Evolutionary conservation across 2,329 filamentous ascomycete genomes (phyloP), one percentile per base, ranked within the genome.

Genomic region (Mycosphaerella sp.): DNA sequence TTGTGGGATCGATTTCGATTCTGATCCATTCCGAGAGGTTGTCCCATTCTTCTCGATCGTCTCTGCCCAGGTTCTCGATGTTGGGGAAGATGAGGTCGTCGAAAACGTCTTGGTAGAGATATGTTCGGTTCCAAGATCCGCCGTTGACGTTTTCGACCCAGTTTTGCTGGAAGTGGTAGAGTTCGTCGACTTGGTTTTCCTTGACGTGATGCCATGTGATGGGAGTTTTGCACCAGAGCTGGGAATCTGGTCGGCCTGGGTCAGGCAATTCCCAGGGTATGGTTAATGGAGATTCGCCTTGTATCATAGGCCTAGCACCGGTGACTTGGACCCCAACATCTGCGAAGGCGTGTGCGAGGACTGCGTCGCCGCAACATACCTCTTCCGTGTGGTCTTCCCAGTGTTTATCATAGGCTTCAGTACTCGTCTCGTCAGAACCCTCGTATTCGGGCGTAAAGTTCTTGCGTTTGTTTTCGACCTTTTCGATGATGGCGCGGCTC

Each of bases 161-260:
- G 2, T 43, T 14, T 8, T 50, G 21, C 35, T 64, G 56, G 14
- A 56, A 53, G 17, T 55, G 54, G 41, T 54, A 63, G 1, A 63
- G 14, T 12, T 39, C 39, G 34, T 61, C 52, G 6, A 60, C 52
- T 9, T 59, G 46, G 16, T 52, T 35, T 1, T 54, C 34, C 9
- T 46, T 51, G 9, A 65, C 42, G 27, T 64, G 57, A 46, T 63
- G 59, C 28, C 59, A 51, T 8, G 62, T 65, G 2, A 65, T 50
- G 16, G 59, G 54, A 1, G 60, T 57, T 32, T 50, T 48, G 49
- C 64, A 66, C 63, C 63, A 66, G 14, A 50, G 56, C 8, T 57
- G 47, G 5, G 8, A 9, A 18, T 39, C 36, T 16, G n/a, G 12
- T 3, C 17, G 18, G 12, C 7, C 17, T 18, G 18, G 3, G 25